These are phyloP conservation scores for Talaromyces liani DNA, from an alignment of 495 filamentous ascomycete genomes.

Conservation along the genomic window DNA sequence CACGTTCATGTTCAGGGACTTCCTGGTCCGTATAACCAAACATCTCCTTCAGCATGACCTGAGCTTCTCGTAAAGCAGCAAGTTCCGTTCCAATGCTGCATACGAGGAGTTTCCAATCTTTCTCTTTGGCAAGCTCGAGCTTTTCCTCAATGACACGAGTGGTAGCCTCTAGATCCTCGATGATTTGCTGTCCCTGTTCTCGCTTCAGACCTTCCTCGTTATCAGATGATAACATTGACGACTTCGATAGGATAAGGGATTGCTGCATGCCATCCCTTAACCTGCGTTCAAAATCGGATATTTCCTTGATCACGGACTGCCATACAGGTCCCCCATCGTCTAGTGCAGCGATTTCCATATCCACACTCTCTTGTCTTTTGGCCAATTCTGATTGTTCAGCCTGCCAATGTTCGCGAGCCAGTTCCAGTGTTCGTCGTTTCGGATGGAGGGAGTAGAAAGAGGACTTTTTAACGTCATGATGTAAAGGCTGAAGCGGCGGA, in stretches of 20 bases:
- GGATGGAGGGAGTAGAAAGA: conserved; percentile 50
- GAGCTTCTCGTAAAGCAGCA: conserved; percentile 69
- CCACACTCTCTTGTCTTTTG: conserved; percentile 50
- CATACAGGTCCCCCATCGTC: conserved; percentile 78
- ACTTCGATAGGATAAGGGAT: conserved; percentile 9
- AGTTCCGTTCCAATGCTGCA: conserved; percentile 85
- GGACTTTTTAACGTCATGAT: conserved; percentile 16
- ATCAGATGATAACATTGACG: neutral
- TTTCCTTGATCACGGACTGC: conserved; percentile 57
- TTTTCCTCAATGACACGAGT: conserved; percentile 30
- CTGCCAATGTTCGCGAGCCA: conserved; percentile 72
- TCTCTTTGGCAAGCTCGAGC: conserved; percentile 35
- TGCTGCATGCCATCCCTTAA: conserved; percentile 50
- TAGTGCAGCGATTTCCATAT: conserved; percentile 66
- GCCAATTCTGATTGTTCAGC: conserved; percentile 52
- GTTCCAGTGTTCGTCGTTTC: conserved; percentile 64
- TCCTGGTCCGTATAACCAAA: conserved; percentile 20
- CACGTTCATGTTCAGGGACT: neutral
- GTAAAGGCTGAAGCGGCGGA: conserved; percentile 39
- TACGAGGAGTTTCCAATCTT: conserved; percentile 80
- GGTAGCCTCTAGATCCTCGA: conserved; percentile 35
- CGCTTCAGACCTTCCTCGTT: conserved; percentile 13
- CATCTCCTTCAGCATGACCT: conserved; percentile 51
- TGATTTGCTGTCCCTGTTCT: conserved; percentile 27
- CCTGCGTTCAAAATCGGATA: conserved; percentile 60